A percentile compares a stretch with the other conserved stretches of the same genome.
phyloP scores from a whole-genome alignment of 2,329 filamentous ascomycete genomes.

The Fusarium mangiferae region DNA sequence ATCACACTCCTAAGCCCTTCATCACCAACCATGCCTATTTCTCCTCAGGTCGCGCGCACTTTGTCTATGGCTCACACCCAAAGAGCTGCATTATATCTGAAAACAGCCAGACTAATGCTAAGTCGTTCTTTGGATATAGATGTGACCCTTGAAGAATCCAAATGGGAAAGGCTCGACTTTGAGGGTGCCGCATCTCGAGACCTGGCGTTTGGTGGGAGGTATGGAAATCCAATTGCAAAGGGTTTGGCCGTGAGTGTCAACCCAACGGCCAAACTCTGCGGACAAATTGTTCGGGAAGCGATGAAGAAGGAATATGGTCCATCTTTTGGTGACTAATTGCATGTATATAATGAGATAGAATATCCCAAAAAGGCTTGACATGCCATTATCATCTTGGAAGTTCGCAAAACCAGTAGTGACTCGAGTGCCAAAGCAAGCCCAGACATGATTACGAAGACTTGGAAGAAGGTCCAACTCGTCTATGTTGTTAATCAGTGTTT shows the following conservation, averaged over 20 bases:
- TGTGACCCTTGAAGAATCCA: constrained; percentile 54
- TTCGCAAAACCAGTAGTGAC: neutral
- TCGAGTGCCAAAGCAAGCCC: neutral
- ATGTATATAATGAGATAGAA: constrained; percentile 12
- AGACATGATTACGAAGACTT: constrained; percentile 33
- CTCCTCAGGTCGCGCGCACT: constrained; percentile 71
- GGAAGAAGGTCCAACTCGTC: constrained; percentile 46
- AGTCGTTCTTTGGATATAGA: constrained; percentile 53
- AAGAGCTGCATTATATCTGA: constrained; percentile 71
- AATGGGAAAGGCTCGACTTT: constrained; percentile 65
- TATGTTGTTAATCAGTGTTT: constrained; percentile 27
- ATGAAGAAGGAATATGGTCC: constrained; percentile 75
- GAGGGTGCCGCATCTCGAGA: constrained; percentile 71
- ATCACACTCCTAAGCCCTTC: constrained; percentile 68
- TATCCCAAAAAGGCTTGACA: neutral
- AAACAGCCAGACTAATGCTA: constrained; percentile 62
- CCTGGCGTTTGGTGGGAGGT: constrained; percentile 71
- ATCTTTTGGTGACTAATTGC: constrained; percentile 53
- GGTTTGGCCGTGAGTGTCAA: constrained; percentile 72
- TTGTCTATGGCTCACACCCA: constrained; percentile 78
- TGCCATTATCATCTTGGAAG: neutral
- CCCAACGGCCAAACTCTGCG: constrained; percentile 75
- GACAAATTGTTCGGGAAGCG: constrained; percentile 74
- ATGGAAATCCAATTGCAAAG: constrained; percentile 73
- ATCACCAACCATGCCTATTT: constrained; percentile 63